Conservation (phyloP, 768 basidiomycete species). For the Lactarius sanguifluus region DNA sequence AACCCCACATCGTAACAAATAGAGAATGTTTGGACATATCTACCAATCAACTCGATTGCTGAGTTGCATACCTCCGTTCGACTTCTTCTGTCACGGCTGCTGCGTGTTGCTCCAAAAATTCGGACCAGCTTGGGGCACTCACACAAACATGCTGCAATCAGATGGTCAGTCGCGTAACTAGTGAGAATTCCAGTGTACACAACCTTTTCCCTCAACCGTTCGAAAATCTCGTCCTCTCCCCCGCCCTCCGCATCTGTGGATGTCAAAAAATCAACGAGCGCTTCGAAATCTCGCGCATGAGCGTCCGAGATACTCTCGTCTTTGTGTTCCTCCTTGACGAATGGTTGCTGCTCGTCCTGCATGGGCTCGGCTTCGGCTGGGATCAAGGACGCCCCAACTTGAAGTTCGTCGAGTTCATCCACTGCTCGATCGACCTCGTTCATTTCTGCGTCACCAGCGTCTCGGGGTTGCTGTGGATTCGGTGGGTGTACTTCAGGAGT, state of each 20-base stretch:
- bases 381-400: conserved; percentile 20
- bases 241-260: conserved; percentile 49
- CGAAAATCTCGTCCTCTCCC: conserved; percentile 53
- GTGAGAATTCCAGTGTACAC: not conserved
- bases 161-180: conserved; percentile 5
- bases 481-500: conserved; percentile 1
- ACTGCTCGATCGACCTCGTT: conserved; percentile 1
- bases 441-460: not conserved
- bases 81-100: conserved; percentile 19
- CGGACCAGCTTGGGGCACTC: conserved; percentile 41
- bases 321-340: not conserved
- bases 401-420: conserved; percentile 21
- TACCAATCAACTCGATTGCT: not conserved
- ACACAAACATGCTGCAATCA: conserved; percentile 34
- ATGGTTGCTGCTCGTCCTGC: conserved; percentile 16
- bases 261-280: conserved; percentile 56
- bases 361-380: conserved; percentile 1
- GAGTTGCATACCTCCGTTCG: conserved; percentile 18
- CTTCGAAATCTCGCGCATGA: conserved; percentile 46
- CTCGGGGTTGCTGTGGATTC: not conserved
- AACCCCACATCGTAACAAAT: not conserved
- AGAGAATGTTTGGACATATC: conserved; percentile 8
- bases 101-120: conserved; percentile 21
- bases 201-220: conserved; percentile 48
- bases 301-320: not conserved